Evolutionary conservation across 2,329 filamentous ascomycete species (phyloP).

Genomic region (Chrysosporium queenslandicum): DNA sequence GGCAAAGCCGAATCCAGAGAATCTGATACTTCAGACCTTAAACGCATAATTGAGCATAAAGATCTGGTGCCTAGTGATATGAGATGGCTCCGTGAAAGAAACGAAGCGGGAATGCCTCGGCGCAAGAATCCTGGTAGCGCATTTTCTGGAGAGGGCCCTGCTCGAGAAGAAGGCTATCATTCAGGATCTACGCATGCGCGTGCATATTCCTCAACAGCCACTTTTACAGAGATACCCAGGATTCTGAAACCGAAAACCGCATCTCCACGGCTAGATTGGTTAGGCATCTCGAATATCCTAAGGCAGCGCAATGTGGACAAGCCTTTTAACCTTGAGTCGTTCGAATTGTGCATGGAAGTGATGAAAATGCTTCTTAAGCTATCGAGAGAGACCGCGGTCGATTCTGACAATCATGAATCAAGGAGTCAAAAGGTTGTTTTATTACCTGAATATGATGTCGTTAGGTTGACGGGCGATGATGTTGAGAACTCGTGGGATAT

Average conservation of each 20-base stretch:
- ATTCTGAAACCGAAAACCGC: neutral
- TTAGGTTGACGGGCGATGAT: constrained; percentile 26
- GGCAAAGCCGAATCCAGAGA: too few species aligned
- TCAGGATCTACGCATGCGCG: neutral
- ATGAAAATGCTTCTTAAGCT: constrained; percentile 23
- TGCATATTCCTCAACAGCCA: neutral
- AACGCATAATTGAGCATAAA: too few species aligned
- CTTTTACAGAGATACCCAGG: neutral
- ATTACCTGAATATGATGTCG: constrained; percentile 30
- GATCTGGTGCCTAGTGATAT: too few species aligned
- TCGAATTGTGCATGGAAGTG: constrained; percentile 21
- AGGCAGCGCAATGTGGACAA: neutral
- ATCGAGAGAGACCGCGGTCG: constrained; percentile 16
- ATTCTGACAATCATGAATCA: constrained; percentile 10
- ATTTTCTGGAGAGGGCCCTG: too few species aligned
- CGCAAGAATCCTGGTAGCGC: too few species aligned
- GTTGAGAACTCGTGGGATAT: constrained; percentile 33
- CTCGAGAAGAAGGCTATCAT: too few species aligned
- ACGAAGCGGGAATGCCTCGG: too few species aligned
- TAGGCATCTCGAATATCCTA: neutral
- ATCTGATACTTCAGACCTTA: too few species aligned
- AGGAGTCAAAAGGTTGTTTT: constrained; percentile 24
- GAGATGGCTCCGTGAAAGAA: too few species aligned
- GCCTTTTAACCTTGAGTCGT: neutral
- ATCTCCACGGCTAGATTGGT: neutral